These are phyloP conservation scores for Trichophyton simii DNA, from an alignment of 2,329 filamentous ascomycete genomes.

Conservation along the genomic window DNA sequence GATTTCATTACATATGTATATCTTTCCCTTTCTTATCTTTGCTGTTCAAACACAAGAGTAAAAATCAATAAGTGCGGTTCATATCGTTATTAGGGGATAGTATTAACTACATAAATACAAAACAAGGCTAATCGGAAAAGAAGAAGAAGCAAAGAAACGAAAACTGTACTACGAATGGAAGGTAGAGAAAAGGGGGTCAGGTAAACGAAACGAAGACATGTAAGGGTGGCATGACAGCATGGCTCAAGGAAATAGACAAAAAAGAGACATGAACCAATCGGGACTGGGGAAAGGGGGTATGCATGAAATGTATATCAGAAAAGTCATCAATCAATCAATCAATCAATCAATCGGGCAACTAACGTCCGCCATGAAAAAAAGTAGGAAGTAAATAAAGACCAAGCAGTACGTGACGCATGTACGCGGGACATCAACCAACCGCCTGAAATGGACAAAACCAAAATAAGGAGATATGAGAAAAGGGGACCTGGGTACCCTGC, in stretches of 20 bases:
- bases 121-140: background rate
- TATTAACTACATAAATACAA: constrained; percentile 1
- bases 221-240: background rate
- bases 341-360: background rate
- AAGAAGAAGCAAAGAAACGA: background rate
- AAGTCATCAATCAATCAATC: constrained; percentile 1
- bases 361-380: background rate
- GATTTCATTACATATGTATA: background rate
- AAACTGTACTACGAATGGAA: background rate
- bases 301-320: background rate
- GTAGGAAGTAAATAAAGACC: background rate
- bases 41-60: background rate
- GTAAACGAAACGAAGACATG: background rate
- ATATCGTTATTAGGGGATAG: background rate
- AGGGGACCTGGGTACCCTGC: background rate
- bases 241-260: background rate
- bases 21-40: background rate
- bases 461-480: background rate
- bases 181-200: background rate
- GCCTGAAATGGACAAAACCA: background rate
- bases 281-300: background rate
- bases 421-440: background rate
- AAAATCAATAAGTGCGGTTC: background rate
- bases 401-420: background rate
- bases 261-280: background rate